phyloP scores from a whole-genome alignment of 441 rosid genomes.

The Populus hybrid region DNA sequence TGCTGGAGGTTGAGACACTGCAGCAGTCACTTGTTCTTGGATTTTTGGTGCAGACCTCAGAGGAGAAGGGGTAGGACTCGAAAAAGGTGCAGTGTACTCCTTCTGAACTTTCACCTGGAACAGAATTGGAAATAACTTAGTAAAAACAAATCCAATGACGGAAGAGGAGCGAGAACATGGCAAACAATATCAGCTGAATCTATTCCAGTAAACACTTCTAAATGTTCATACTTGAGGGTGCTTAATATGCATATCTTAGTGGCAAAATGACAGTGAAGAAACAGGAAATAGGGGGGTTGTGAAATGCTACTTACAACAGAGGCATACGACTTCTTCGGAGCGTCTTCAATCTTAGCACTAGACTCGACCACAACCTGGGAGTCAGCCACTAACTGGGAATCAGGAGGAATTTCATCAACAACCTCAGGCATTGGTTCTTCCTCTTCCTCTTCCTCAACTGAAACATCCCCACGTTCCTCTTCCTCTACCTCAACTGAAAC shows the following conservation, averaged over 20 bases:
- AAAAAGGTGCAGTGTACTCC: constrained; percentile 41
- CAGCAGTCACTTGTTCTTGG: constrained; percentile 46
- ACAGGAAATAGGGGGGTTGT: not conserved
- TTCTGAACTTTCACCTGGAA: constrained; percentile 61
- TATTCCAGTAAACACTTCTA: not conserved
- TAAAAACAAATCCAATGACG: not conserved
- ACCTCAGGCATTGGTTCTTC: constrained; percentile 52
- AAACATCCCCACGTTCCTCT: constrained; percentile 48
- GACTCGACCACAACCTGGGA: constrained; percentile 32
- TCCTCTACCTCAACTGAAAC: constrained; percentile 53
- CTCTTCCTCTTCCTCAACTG: constrained; percentile 55
- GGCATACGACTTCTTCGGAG: constrained; percentile 76
- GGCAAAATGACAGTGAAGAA: constrained; percentile 2
- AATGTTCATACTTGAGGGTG: not conserved
- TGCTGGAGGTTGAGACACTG: constrained; percentile 31
- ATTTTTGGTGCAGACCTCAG: constrained; percentile 43
- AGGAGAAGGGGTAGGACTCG: constrained; percentile 35
- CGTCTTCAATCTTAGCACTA: constrained; percentile 42
- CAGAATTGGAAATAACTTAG: not conserved
- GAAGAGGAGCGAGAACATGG: not conserved
- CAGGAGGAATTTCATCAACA: constrained; percentile 47
- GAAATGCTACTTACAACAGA: constrained; percentile 46
- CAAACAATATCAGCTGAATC: not conserved
- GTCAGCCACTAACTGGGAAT: constrained; percentile 29
- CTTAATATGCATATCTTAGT: not conserved